Base-by-base conservation (phyloP, 2,329 filamentous ascomycete species). In the Tolypocladium tropicale region DNA sequence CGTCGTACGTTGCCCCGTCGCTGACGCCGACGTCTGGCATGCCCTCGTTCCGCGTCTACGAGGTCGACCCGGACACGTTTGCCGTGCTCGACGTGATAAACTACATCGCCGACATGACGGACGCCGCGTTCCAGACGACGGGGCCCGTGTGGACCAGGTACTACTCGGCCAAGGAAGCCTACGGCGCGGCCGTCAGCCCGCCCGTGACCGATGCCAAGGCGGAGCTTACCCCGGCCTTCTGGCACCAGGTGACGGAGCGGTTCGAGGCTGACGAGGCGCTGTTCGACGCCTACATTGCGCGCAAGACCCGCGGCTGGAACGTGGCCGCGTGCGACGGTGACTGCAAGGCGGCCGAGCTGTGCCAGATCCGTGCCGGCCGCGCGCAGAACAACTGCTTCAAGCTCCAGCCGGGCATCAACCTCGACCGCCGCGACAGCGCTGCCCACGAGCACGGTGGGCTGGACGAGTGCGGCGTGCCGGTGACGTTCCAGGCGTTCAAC, bases 31-130 rank as follows among this genome's bases (percentile, higher is more conserved):
- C 73, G 1, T 79, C 76, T 1, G 80, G 78, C 33, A 75, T 79
- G 59, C 78, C 81, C 1, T 74, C 80, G 4, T 84, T 84, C 67
- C 77, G 79, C 52, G 74, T 84, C 46, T 83, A 84, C 67, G 73
- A 78, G 18, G 74, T 84, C 56, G 81, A 84, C 62, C 78, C 81
- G 0, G 74, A 74, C 10, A 83, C 80, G 1, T 84, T 78, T 60
- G 78, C 70, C 48, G 71, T 84, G 10, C 67, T 83, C 1, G 81
- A 84, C 55, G 69, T 72, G 34, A 78, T 74, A 4, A 77, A 76
- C 1, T 84, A 83, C 66, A 75, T 76, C 25, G 78, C 81, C 55
- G 75, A 83, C 63, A 76, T 80, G 68, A 71, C 64, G 46, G 66
- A 73, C 39, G 65, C 75, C 0, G 63, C 67, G 10, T 81, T 75